Evolutionary conservation across 2,329 filamentous ascomycete species (phyloP).

Genomic region (Neofusicoccum kwambonambiense): DNA sequence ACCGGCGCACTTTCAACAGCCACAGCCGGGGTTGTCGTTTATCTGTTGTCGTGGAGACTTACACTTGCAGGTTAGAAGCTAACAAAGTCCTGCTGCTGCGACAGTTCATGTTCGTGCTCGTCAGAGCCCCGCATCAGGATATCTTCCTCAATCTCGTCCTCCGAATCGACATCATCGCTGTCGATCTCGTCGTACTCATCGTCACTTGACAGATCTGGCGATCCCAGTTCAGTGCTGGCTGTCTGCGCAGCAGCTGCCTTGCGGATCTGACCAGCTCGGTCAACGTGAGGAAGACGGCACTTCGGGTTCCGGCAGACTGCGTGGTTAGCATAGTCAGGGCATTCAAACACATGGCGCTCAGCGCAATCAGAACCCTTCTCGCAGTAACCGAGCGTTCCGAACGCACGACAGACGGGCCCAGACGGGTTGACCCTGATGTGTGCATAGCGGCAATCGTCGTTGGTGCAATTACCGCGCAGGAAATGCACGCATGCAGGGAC

Average conservation of each 20-base stretch:
- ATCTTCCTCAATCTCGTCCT: slow-evolving; percentile 48
- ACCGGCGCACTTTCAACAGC: neutral
- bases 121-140: slow-evolving; percentile 34
- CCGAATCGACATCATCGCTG: slow-evolving; percentile 78
- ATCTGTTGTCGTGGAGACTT: slow-evolving; percentile 11
- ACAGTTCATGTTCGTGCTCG: slow-evolving; percentile 43
- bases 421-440: slow-evolving; percentile 76
- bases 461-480: slow-evolving; percentile 84
- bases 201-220: slow-evolving; percentile 70
- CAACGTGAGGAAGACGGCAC: slow-evolving; percentile 84
- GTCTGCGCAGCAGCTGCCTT: slow-evolving; percentile 51
- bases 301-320: slow-evolving; percentile 77
- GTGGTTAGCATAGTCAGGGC: slow-evolving; percentile 90
- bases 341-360: slow-evolving; percentile 87
- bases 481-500: slow-evolving; percentile 88
- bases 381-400: slow-evolving; percentile 87
- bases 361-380: slow-evolving; percentile 74
- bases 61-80: slow-evolving; percentile 36
- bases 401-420: slow-evolving; percentile 78
- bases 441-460: slow-evolving; percentile 79
- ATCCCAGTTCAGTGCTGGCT: slow-evolving; percentile 33
- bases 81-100: slow-evolving; percentile 56
- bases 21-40: neutral
- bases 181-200: slow-evolving; percentile 66
- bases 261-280: slow-evolving; percentile 77